These are phyloP conservation scores for Solanum commersonii DNA, from an alignment of 257 asterid species.

Conservation along the genomic window DNA sequence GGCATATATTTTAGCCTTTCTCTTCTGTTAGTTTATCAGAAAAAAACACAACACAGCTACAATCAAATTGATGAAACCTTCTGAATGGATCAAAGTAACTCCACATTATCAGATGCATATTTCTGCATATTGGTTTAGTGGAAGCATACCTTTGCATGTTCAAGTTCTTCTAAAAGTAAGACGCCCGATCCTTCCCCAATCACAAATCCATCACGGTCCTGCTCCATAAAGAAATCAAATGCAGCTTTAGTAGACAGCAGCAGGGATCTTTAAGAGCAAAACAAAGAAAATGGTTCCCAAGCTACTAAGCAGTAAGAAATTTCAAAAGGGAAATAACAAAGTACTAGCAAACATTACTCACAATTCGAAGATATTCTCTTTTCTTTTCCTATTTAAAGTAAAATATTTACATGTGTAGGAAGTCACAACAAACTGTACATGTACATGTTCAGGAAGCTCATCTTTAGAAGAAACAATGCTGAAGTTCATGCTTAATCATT, in stretches of 20 bases:
- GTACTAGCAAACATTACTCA: not conserved
- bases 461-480: not conserved
- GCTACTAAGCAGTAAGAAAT: not conserved
- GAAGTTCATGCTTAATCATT: not conserved
- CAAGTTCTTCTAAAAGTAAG: constrained; percentile 85
- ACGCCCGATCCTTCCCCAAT: constrained; percentile 99
- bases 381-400: not conserved
- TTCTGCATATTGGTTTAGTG: not conserved
- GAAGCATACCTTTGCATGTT: constrained; percentile 67
- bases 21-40: constrained; percentile 31
- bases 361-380: not conserved
- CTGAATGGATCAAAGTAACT: not conserved
- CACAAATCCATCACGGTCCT: constrained; percentile 94
- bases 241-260: not conserved
- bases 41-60: not conserved
- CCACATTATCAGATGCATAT: not conserved
- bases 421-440: not conserved
- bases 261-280: not conserved
- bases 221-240: constrained; percentile 2
- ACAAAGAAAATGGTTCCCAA: not conserved
- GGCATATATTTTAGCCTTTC: constrained; percentile 89
- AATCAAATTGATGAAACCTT: not conserved
- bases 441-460: not conserved
- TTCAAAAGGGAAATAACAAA: not conserved
- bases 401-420: not conserved